Evolutionary conservation across 345 rosid genomes (phyloP).

Genomic region (Acer campestre): DNA sequence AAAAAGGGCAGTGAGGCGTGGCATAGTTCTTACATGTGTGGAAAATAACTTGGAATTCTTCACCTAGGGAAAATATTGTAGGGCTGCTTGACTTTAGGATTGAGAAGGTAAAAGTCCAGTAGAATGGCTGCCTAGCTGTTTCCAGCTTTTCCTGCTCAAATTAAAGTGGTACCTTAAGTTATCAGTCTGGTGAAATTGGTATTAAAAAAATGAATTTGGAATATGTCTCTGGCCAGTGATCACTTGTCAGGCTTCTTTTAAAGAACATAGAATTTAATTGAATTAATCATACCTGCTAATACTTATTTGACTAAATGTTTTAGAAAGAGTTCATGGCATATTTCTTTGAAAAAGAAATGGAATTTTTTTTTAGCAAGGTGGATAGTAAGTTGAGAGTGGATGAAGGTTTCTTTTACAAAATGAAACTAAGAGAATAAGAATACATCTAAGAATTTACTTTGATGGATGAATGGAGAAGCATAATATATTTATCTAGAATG

Average conservation of each 20-base stretch:
- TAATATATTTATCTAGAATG: too few species aligned
- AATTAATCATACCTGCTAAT: neutral
- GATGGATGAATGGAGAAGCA: neutral
- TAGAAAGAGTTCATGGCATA: neutral
- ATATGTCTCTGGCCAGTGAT: neutral
- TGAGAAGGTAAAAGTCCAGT: conserved; percentile 4
- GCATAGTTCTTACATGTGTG: neutral
- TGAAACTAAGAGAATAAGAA: neutral
- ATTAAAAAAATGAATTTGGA: neutral
- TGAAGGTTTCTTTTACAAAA: neutral
- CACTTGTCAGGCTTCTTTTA: neutral
- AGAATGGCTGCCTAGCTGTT: neutral
- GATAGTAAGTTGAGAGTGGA: neutral
- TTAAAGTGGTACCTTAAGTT: neutral
- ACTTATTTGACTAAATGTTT: neutral
- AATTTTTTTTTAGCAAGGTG: neutral
- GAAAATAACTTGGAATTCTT: neutral
- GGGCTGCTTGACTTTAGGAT: neutral
- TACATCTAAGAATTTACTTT: neutral
- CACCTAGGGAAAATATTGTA: neutral
- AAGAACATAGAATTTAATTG: neutral
- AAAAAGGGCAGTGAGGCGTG: neutral
- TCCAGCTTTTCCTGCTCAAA: neutral
- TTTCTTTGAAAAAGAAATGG: neutral
- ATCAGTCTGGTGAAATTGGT: neutral